phyloP scores from a whole-genome alignment of 768 basidiomycete genomes.

The Mycena belliarum region DNA sequence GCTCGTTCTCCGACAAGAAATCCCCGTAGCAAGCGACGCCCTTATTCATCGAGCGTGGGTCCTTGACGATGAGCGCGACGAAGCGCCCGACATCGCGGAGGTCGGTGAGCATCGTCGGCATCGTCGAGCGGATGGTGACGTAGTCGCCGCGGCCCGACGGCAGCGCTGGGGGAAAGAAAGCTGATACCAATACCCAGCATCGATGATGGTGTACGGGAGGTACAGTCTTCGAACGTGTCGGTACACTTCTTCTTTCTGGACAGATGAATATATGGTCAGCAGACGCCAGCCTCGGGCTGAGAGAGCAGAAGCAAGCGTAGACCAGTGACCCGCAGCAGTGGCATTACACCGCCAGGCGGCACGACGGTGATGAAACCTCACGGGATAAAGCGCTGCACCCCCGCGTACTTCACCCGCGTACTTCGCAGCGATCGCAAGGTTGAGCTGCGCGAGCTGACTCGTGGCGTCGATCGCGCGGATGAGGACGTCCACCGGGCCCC shows the following conservation, averaged over 20 bases:
- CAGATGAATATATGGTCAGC: too few species aligned
- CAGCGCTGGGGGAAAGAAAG: conserved; percentile 12
- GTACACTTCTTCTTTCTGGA: conserved; percentile 31
- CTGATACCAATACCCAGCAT: conserved; percentile 36
- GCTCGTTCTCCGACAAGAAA: conserved; percentile 26
- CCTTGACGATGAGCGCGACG: conserved; percentile 32
- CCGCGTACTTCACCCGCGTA: conserved; percentile 16
- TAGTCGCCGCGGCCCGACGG: conserved; percentile 18
- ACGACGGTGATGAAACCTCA: conserved; percentile 12
- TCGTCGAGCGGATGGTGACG: background rate
- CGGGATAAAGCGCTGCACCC: conserved; percentile 17
- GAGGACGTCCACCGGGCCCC: conserved; percentile 4
- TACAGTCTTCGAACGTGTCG: conserved; percentile 26
- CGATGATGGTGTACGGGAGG: conserved; percentile 32
- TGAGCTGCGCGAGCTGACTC: conserved; percentile 4
- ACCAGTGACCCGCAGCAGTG: background rate
- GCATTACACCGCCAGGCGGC: conserved; percentile 11
- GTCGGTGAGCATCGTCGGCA: conserved; percentile 25
- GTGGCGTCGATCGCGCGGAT: conserved; percentile 13
- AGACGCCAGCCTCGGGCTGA: background rate
- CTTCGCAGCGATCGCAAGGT: conserved; percentile 14
- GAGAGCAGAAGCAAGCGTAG: background rate
- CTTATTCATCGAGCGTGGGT: conserved; percentile 33
- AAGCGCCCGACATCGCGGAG: conserved; percentile 28
- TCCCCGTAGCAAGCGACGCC: conserved; percentile 30